These are phyloP conservation scores for Rheum nobile DNA, from an alignment of 148 eudicot species.

Conservation along the genomic window DNA sequence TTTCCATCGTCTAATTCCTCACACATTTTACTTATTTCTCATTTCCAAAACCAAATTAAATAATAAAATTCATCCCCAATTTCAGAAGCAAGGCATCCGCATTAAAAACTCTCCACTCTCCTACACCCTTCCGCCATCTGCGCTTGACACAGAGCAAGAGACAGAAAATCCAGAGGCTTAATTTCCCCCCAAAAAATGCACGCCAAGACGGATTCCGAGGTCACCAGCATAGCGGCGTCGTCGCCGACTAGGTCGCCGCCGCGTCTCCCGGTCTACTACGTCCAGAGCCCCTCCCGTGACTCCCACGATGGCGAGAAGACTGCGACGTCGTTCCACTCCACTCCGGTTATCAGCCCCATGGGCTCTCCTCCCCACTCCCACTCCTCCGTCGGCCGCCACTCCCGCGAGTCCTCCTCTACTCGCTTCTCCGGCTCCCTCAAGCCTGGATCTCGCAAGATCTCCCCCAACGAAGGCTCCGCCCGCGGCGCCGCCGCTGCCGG, in stretches of 20 bases:
- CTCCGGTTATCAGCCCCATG: constrained; percentile 56
- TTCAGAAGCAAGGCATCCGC: background rate
- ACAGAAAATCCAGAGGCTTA: background rate
- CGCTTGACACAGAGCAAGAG: background rate
- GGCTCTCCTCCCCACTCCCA: constrained; percentile 75
- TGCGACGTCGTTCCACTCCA: constrained; percentile 68
- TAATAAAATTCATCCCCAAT: background rate
- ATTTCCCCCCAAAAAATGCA: constrained; percentile 21
- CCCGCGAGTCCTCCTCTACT: constrained; percentile 70
- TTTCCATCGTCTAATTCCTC: background rate
- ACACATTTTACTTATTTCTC: background rate
- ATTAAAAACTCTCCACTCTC: background rate
- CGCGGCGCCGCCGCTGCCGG: background rate
- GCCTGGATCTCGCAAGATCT: constrained; percentile 57
- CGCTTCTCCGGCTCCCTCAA: constrained; percentile 70
- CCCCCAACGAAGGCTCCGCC: constrained; percentile 33
- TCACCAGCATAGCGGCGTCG: constrained; percentile 62
- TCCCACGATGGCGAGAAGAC: constrained; percentile 79
- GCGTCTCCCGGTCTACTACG: constrained; percentile 64
- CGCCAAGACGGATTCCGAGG: constrained; percentile 83
- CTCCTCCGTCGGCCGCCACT: constrained; percentile 74
- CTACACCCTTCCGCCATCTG: background rate
- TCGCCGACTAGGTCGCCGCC: constrained; percentile 55
- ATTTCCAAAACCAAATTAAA: background rate
- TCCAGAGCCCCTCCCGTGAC: constrained; percentile 75